Evolutionary conservation across 768 basidiomycete genomes (phyloP).

Genomic region (Amanita jacksonii): DNA sequence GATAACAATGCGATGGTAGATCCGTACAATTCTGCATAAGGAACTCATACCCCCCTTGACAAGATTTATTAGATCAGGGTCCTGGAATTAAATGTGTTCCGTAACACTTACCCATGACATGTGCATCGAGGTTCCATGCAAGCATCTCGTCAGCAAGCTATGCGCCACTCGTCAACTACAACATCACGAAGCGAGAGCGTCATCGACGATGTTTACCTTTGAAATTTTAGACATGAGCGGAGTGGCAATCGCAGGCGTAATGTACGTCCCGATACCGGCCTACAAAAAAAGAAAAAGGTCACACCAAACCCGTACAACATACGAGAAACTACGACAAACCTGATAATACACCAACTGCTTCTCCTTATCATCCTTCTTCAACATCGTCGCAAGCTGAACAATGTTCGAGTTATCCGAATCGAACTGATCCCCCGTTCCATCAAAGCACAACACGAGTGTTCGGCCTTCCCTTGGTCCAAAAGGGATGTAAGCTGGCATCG

Average conservation of each 20-base stretch:
- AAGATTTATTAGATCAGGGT: too few species aligned
- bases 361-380: slow-evolving; percentile 40
- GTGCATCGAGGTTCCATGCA: slow-evolving; percentile 41
- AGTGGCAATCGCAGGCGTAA: slow-evolving; percentile 31
- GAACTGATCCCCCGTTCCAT: slow-evolving; percentile 43
- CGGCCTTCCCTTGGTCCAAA: background rate
- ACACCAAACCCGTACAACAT: too few species aligned
- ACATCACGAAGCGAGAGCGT: background rate
- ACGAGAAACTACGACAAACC: too few species aligned
- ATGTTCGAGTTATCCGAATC: slow-evolving; percentile 36
- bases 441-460: slow-evolving; percentile 29
- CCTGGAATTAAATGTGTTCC: background rate
- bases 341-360: slow-evolving; percentile 52
- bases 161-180: background rate
- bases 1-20: background rate
- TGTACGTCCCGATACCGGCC: slow-evolving; percentile 50
- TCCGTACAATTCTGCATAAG: slow-evolving; percentile 9
- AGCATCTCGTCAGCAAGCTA: slow-evolving; percentile 33
- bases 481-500: background rate
- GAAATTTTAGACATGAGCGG: slow-evolving; percentile 33
- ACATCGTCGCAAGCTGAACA: slow-evolving; percentile 37
- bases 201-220: slow-evolving; percentile 21
- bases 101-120: slow-evolving; percentile 34
- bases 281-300: too few species aligned
- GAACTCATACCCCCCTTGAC: slow-evolving; percentile 8